Conservation (phyloP, 495 filamentous ascomycete species). For the Xylaria flabelliformis region DNA sequence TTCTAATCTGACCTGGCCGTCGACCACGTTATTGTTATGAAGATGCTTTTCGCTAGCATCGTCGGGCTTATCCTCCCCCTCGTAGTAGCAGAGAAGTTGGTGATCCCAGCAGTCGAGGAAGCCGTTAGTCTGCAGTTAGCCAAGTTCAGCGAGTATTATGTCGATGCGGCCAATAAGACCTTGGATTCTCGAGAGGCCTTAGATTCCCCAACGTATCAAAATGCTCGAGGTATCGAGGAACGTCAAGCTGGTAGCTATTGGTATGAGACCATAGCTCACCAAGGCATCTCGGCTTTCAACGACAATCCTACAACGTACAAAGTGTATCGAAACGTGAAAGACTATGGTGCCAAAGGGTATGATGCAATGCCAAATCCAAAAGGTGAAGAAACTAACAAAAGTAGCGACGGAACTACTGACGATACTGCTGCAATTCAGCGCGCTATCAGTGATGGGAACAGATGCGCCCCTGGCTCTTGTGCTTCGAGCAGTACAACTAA, state of each 20-base stretch:
- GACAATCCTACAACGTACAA: slow-evolving; percentile 46
- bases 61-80: slow-evolving; percentile 28
- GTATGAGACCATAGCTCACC: slow-evolving; percentile 54
- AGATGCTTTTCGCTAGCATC: slow-evolving; percentile 30
- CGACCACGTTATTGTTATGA: slow-evolving; percentile 3
- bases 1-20: slow-evolving; percentile 3
- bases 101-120: slow-evolving; percentile 34
- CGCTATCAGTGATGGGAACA: slow-evolving; percentile 75
- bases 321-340: slow-evolving; percentile 65
- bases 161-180: slow-evolving; percentile 24
- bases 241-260: slow-evolving; percentile 44
- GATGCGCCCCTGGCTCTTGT: slow-evolving; percentile 76
- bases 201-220: slow-evolving; percentile 6
- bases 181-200: slow-evolving; percentile 6
- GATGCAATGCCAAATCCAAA: slow-evolving; percentile 16
- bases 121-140: slow-evolving; percentile 33
- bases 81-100: slow-evolving; percentile 31
- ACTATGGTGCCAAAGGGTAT: slow-evolving; percentile 59
- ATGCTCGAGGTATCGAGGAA: slow-evolving; percentile 26
- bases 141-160: slow-evolving; percentile 31
- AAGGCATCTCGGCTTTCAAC: slow-evolving; percentile 55
- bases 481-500: slow-evolving; percentile 76
- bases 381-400: slow-evolving; percentile 21
- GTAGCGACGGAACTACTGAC: slow-evolving; percentile 72
- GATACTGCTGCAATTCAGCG: slow-evolving; percentile 83